Evolutionary conservation across 2,329 filamentous ascomycete genomes (phyloP).

Genomic region (Trichoderma sp.): DNA sequence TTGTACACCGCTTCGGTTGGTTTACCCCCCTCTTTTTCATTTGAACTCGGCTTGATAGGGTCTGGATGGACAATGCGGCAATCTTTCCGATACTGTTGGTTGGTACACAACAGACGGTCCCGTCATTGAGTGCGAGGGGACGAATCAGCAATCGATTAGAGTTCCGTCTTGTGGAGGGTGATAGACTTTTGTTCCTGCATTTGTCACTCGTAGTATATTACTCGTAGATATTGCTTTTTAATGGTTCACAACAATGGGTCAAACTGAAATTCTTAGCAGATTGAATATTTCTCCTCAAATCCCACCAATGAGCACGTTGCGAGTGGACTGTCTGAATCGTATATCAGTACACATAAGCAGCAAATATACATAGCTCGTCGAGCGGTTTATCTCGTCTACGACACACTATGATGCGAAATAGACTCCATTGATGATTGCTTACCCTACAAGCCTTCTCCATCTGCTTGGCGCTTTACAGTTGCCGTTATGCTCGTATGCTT

Average conservation of each 20-base stretch:
- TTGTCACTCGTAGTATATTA: not conserved
- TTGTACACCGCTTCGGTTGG: slow-evolving; percentile 2
- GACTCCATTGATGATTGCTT: not conserved
- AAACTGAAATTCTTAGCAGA: not conserved
- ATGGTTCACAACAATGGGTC: not conserved
- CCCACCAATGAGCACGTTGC: not conserved
- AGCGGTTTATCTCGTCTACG: not conserved
- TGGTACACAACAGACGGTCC: not conserved
- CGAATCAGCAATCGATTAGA: not conserved
- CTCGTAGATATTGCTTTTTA: not conserved
- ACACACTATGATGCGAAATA: not conserved
- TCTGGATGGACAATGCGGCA: not conserved
- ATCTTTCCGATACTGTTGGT: not conserved
- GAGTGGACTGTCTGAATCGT: not conserved
- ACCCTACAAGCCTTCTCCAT: not conserved
- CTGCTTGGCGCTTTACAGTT: not conserved
- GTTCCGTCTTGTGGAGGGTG: not conserved
- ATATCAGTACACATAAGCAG: not conserved
- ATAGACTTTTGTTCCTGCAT: not conserved
- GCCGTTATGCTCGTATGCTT: slow-evolving; percentile 7
- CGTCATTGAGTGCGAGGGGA: not conserved
- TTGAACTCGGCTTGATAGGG: not conserved
- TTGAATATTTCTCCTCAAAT: not conserved
- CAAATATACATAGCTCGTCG: not conserved
- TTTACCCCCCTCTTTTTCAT: not conserved